Percentiles rank a stretch among this genome's conserved stretches.
phyloP scores from a whole-genome alignment of 2,329 filamentous ascomycete genomes.

The Hymenoscyphus occultus region DNA sequence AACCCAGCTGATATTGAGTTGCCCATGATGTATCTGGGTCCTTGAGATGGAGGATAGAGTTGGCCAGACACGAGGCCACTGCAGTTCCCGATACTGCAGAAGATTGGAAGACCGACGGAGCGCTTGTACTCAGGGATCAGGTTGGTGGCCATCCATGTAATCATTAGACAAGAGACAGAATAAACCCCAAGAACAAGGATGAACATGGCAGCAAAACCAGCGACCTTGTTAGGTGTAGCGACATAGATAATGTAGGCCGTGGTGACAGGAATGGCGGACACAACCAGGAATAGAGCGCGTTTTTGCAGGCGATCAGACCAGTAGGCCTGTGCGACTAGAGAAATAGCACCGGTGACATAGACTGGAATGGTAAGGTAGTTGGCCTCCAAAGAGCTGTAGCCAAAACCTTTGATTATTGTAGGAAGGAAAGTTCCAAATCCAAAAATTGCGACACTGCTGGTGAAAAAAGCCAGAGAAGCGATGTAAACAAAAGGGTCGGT shows the following conservation, averaged over 20 bases:
- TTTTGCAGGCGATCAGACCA: slow-evolving; percentile 42
- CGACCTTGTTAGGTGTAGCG: slow-evolving; percentile 45
- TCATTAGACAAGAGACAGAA: slow-evolving; percentile 44
- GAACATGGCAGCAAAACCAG: slow-evolving; percentile 49
- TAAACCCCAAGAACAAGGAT: slow-evolving; percentile 45
- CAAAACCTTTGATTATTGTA: slow-evolving; percentile 50
- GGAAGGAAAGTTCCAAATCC: slow-evolving; percentile 57
- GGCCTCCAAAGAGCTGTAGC: slow-evolving; percentile 47
- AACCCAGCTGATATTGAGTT: slow-evolving; percentile 12
- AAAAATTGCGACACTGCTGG: slow-evolving; percentile 8
- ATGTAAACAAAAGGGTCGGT: slow-evolving; percentile 6
- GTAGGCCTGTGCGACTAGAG: slow-evolving; percentile 44
- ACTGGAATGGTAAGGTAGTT: slow-evolving; percentile 55
- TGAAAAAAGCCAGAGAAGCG: not conserved
- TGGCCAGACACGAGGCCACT: slow-evolving; percentile 39
- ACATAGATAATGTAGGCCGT: slow-evolving; percentile 19
- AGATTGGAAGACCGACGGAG: slow-evolving; percentile 44
- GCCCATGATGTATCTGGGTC: slow-evolving; percentile 18
- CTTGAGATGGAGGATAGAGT: slow-evolving; percentile 12
- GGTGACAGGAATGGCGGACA: slow-evolving; percentile 19
- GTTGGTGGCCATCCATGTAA: slow-evolving; percentile 45
- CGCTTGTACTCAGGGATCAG: slow-evolving; percentile 45
- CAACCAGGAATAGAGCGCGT: slow-evolving; percentile 6
- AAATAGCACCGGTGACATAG: slow-evolving; percentile 48
- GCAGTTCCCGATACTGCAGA: slow-evolving; percentile 44